A percentile compares a stretch with the other conserved stretches of the same genome.
These are phyloP conservation scores for Singerocomus inundabilis DNA, from an alignment of 1,284 basidiomycete species.

Conservation along the genomic window DNA sequence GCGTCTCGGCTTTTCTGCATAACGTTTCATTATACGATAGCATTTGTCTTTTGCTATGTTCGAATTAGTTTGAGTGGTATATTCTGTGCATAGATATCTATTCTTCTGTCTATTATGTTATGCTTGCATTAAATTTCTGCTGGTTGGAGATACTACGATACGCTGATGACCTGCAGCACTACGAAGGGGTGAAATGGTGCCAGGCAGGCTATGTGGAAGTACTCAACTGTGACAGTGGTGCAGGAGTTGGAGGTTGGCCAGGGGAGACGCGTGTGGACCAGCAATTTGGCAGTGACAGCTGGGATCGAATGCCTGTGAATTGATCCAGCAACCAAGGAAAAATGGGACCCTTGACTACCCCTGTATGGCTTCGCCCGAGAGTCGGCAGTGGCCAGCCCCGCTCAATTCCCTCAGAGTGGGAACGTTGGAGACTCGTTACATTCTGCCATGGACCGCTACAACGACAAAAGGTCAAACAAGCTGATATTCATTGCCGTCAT, in stretches of 20 bases:
- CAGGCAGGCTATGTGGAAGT: no score
- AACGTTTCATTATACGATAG: slow-evolving; percentile 25
- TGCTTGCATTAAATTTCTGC: slow-evolving; percentile 1
- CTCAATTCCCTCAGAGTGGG: no score
- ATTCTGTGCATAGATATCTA: slow-evolving; percentile 35
- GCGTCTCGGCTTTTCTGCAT: slow-evolving; percentile 21
- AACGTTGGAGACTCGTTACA: background rate
- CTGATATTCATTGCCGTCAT: slow-evolving; percentile 14
- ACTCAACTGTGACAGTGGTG: no score
- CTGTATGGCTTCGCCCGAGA: no score
- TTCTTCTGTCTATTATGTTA: slow-evolving; percentile 23
- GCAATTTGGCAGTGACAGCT: no score
- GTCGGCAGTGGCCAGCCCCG: no score
- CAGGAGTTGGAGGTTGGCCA: no score
- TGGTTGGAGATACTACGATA: background rate
- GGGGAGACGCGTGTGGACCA: no score
- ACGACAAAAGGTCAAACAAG: slow-evolving; percentile 23
- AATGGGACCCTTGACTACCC: no score
- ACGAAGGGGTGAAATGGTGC: background rate
- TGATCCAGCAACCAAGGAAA: no score
- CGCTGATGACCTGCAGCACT: no score
- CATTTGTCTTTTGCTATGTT: slow-evolving; percentile 15
- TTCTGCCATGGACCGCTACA: slow-evolving; percentile 22
- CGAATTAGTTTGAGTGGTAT: slow-evolving; percentile 15
- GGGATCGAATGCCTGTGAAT: no score